phyloP scores from a whole-genome alignment of 2,329 filamentous ascomycete species.

The Epichloe uncinata region DNA sequence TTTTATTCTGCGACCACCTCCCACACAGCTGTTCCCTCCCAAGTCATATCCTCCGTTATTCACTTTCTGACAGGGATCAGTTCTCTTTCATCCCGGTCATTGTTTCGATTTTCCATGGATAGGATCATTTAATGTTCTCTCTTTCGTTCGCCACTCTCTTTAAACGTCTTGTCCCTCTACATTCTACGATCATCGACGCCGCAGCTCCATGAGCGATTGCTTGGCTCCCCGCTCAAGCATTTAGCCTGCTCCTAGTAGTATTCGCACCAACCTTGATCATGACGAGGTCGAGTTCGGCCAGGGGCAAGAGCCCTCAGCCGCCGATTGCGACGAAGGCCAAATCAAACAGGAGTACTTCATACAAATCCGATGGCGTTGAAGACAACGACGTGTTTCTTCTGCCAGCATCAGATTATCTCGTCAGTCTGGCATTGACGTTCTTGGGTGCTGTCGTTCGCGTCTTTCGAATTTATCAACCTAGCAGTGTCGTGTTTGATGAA shows the following conservation, averaged over 20 bases:
- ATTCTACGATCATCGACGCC: neutral
- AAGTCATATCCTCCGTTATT: conserved; percentile 4
- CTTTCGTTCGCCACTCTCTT: conserved; percentile 12
- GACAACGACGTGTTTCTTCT: conserved; percentile 90
- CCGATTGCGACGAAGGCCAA: conserved; percentile 22
- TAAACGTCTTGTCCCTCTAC: conserved; percentile 4
- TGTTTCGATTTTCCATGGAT: conserved; percentile 3
- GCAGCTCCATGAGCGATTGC: neutral
- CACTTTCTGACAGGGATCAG: neutral
- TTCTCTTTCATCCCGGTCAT: conserved; percentile 5
- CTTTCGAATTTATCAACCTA: conserved; percentile 92
- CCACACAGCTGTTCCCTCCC: conserved; percentile 9
- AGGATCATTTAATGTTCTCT: conserved; percentile 2
- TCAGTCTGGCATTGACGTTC: conserved; percentile 58
- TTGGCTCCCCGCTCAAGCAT: neutral
- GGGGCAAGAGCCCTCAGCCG: conserved; percentile 25
- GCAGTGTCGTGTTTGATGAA: conserved; percentile 96
- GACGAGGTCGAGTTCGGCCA: conserved; percentile 20
- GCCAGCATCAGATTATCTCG: conserved; percentile 68
- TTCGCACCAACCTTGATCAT: conserved; percentile 11
- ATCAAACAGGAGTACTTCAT: conserved; percentile 36
- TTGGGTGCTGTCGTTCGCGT: conserved; percentile 69
- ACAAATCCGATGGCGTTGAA: conserved; percentile 64
- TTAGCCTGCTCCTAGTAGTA: no score
- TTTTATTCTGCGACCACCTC: conserved; percentile 4